phyloP scores from a whole-genome alignment of 352 stramenopile species.

The Labyrinthula sp. region DNA sequence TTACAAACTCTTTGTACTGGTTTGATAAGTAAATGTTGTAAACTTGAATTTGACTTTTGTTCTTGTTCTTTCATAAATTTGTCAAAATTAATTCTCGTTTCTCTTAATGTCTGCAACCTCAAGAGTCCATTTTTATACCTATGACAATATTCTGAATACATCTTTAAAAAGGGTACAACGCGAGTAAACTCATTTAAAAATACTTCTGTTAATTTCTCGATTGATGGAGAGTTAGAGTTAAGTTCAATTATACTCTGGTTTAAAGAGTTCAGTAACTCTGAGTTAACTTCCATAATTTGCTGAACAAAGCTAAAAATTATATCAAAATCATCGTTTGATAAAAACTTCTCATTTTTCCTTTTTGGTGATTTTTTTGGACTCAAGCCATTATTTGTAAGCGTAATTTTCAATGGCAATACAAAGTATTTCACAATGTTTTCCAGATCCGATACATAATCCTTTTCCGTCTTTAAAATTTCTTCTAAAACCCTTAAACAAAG shows the following conservation, averaged over 20 bases:
- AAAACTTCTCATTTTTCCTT: conserved; percentile 12
- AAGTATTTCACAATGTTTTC: conserved; percentile 23
- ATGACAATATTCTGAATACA: conserved; percentile 31
- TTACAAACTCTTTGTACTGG: conserved; percentile 31
- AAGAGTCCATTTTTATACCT: conserved; percentile 27
- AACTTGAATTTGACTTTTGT: conserved; percentile 17
- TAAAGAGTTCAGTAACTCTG: conserved; percentile 19
- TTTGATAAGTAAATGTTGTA: conserved; percentile 29
- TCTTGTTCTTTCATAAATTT: conserved; percentile 20
- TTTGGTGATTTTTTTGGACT: no score
- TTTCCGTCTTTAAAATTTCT: conserved; percentile 30
- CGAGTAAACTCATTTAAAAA: conserved; percentile 28
- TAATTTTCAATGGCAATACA: conserved; percentile 14
- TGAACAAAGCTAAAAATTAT: conserved; percentile 31
- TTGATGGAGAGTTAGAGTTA: conserved; percentile 11
- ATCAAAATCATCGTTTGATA: conserved; percentile 14
- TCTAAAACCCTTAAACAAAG: conserved; percentile 29
- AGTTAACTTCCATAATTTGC: conserved; percentile 25
- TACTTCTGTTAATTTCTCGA: conserved; percentile 15
- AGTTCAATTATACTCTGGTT: conserved; percentile 12
- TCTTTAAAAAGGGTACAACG: conserved; percentile 30
- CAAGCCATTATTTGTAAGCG: conserved; percentile 1
- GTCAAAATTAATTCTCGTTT: conserved; percentile 11
- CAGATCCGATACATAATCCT: conserved; percentile 26
- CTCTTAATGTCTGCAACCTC: background rate